Evolutionary conservation across 805 yeast genomes (phyloP).

Genomic region (Candida nitratophila): DNA sequence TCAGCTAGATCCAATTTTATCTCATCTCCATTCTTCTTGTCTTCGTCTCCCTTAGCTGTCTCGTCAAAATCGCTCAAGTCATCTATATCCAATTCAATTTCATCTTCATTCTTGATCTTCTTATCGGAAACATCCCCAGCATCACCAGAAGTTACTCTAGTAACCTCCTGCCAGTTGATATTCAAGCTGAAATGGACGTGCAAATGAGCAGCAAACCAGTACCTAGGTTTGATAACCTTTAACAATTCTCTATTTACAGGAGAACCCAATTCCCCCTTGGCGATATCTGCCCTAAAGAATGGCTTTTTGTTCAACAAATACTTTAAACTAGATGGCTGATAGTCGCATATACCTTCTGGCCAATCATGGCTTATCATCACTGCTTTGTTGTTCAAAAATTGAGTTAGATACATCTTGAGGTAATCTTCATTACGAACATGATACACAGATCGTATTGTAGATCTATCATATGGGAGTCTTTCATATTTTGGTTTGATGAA

Average conservation of each 20-base stretch:
- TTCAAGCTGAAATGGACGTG: slow-evolving; percentile 68
- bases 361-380: slow-evolving; percentile 83
- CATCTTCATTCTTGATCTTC: slow-evolving; percentile 16
- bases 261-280: slow-evolving; percentile 58
- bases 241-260: slow-evolving; percentile 57
- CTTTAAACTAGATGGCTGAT: slow-evolving; percentile 45
- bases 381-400: slow-evolving; percentile 28
- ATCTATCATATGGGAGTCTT: slow-evolving; percentile 39
- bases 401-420: slow-evolving; percentile 42
- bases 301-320: slow-evolving; percentile 53
- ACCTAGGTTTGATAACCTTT: slow-evolving; percentile 45
- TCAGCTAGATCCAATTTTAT: slow-evolving; percentile 21
- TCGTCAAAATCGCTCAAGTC: slow-evolving; percentile 4
- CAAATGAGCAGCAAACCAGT: slow-evolving; percentile 88
- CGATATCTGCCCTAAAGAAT: slow-evolving; percentile 59
- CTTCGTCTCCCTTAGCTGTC: slow-evolving; percentile 2
- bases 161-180: slow-evolving; percentile 21
- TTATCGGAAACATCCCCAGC: not conserved
- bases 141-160: not conserved
- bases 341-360: slow-evolving; percentile 73
- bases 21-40: slow-evolving; percentile 18
- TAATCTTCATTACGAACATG: slow-evolving; percentile 67
- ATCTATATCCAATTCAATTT: slow-evolving; percentile 22
- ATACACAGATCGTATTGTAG: slow-evolving; percentile 52
- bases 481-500: slow-evolving; percentile 35